Percentiles rank a stretch among this genome's conserved stretches.
phyloP scores from a whole-genome alignment of 2,329 filamentous ascomycete species.

The Colletotrichum caudatum region DNA sequence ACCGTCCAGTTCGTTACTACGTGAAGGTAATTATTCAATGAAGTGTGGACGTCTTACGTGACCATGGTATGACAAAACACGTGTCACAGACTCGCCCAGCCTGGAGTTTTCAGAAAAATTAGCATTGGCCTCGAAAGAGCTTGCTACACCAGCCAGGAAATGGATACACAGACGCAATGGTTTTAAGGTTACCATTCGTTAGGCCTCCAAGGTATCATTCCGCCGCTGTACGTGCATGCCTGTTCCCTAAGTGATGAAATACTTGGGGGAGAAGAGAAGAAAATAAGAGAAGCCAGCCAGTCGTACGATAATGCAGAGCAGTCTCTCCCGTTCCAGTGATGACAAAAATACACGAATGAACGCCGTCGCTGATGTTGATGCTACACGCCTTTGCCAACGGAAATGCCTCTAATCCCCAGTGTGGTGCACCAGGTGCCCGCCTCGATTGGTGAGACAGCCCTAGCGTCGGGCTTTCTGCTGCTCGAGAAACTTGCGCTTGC shows the following conservation, averaged over 20 bases:
- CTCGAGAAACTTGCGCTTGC: slow-evolving; percentile 56
- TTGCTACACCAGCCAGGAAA: slow-evolving; percentile 9
- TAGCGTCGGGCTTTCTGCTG: slow-evolving; percentile 41
- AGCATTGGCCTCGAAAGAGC: neutral
- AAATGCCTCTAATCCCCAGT: slow-evolving; percentile 23
- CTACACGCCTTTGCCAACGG: slow-evolving; percentile 33
- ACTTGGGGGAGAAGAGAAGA: neutral
- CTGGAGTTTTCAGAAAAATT: neutral
- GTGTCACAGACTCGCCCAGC: neutral
- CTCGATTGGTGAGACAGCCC: slow-evolving; percentile 28
- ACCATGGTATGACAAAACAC: neutral
- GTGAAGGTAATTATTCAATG: slow-evolving; percentile 18
- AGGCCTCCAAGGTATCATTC: slow-evolving; percentile 26
- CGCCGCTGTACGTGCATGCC: slow-evolving; percentile 11
- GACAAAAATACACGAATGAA: slow-evolving; percentile 45
- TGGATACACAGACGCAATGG: slow-evolving; percentile 22
- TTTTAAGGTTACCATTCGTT: slow-evolving; percentile 28
- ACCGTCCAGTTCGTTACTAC: neutral
- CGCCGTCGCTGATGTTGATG: slow-evolving; percentile 56
- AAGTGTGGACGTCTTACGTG: slow-evolving; percentile 13
- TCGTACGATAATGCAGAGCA: neutral
- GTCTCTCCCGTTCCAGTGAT: slow-evolving; percentile 5
- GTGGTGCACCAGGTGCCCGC: slow-evolving; percentile 1
- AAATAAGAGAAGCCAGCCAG: neutral
- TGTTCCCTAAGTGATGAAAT: slow-evolving; percentile 5